Conservation (phyloP, 208 protist species). For the Dictyostelium gargantuum region DNA sequence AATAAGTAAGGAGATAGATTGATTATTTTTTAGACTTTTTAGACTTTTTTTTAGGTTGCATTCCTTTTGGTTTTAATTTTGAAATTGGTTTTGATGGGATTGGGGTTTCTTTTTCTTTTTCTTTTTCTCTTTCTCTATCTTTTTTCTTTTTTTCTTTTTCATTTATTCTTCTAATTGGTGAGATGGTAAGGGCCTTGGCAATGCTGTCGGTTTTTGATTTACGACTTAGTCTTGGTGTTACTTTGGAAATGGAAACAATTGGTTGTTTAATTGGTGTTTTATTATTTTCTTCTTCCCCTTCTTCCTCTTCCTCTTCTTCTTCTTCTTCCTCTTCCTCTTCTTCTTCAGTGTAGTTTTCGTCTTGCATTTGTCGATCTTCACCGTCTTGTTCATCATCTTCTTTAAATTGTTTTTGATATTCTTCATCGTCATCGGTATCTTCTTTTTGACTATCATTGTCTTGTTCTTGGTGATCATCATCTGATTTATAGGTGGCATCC, state of each 20-base stretch:
- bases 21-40: too few species aligned
- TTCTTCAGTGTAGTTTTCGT: too few species aligned
- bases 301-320: neutral
- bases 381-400: neutral
- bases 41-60: too few species aligned
- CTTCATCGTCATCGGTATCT: neutral
- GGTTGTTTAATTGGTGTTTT: neutral
- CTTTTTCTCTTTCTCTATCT: too few species aligned
- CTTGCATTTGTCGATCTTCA: neutral
- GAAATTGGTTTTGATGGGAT: neutral
- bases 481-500: neutral
- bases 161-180: neutral
- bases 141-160: neutral
- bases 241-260: neutral
- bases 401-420: neutral
- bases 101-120: neutral
- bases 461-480: neutral
- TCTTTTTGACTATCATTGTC: neutral
- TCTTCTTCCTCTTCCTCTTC: neutral
- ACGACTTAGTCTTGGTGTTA: neutral
- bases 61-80: neutral
- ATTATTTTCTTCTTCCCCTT: conserved; percentile 1
- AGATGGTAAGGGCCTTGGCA: neutral
- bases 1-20: too few species aligned
- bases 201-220: neutral